Evolutionary conservation across 1,139 yeast genomes (phyloP).

Genomic region (Sugiyamaella grinbergsii): DNA sequence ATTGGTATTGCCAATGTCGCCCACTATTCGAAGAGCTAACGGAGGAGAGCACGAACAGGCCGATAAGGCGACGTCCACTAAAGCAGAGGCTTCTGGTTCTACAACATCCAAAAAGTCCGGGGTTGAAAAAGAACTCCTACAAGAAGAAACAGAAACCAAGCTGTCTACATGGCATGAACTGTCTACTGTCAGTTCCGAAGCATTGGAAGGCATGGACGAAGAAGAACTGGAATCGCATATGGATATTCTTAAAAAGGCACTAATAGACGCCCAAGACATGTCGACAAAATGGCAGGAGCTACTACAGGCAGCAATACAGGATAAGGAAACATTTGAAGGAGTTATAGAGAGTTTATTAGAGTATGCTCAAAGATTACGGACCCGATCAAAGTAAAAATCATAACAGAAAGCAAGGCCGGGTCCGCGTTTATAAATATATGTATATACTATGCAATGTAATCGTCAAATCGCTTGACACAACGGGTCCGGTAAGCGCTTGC

Average conservation of each 20-base stretch:
- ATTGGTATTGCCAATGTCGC: slow-evolving; percentile 35
- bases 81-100: slow-evolving; percentile 9
- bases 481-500: too few relatives aligned
- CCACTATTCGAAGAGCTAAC: slow-evolving; percentile 1
- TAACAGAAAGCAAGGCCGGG: not conserved
- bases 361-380: slow-evolving; percentile 54
- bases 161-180: slow-evolving; percentile 39
- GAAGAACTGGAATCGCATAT: slow-evolving; percentile 40
- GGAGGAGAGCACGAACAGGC: slow-evolving; percentile 1
- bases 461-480: not conserved
- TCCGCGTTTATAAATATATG: slow-evolving; percentile 5
- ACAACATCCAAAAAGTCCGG: slow-evolving; percentile 11
- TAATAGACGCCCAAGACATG: slow-evolving; percentile 42
- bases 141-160: slow-evolving; percentile 32
- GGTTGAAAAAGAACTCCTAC: slow-evolving; percentile 14
- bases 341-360: slow-evolving; percentile 74
- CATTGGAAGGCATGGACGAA: slow-evolving; percentile 42
- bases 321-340: slow-evolving; percentile 65
- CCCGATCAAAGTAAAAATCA: slow-evolving; percentile 19
- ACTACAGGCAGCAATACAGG: slow-evolving; percentile 49
- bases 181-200: slow-evolving; percentile 40
- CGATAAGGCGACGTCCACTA: slow-evolving; percentile 6
- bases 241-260: slow-evolving; percentile 35
- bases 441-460: not conserved
- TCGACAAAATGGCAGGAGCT: slow-evolving; percentile 55